Percentiles rank a stretch among this genome's conserved stretches.
These are phyloP conservation scores for Cocos nucifera DNA, from an alignment of 176 grass and related monocot species.

Conservation along the genomic window DNA sequence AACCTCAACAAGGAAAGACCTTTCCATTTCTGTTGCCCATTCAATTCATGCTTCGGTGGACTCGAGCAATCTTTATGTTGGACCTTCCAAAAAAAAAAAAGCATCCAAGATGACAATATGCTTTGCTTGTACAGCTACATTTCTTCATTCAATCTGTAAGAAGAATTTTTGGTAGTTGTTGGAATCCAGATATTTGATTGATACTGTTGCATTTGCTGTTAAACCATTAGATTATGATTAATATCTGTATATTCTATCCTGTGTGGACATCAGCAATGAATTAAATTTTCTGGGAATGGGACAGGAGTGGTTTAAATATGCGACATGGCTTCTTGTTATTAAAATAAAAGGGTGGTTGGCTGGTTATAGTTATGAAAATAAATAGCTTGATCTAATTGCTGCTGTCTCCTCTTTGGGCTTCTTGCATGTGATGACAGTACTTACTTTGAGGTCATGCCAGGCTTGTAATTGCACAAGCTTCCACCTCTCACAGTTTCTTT, in stretches of 20 bases:
- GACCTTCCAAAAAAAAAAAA: not conserved
- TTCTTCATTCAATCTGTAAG: conserved; percentile 98
- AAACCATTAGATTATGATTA: no score
- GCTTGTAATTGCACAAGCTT: no score
- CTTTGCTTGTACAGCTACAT: conserved; percentile 85
- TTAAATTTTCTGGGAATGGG: no score
- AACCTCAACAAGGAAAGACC: conserved; percentile 2
- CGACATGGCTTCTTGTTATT: conserved; percentile 4
- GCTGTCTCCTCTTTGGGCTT: no score
- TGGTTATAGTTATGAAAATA: not conserved
- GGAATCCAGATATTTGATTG: not conserved
- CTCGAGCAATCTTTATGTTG: no score
- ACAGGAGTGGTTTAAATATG: not conserved
- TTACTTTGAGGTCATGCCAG: no score
- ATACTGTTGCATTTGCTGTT: not conserved
- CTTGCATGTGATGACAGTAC: no score
- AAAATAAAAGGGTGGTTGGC: conserved; percentile 2
- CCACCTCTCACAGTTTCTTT: no score
- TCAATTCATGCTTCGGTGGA: no score
- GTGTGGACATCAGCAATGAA: no score
- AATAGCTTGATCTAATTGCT: not conserved
- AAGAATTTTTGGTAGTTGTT: conserved; percentile 23
- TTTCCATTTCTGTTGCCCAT: no score
- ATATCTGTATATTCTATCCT: no score
- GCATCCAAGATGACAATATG: not conserved